Conservation (phyloP, 176 grass and related monocot genomes). For the Raddia distichophylla region DNA sequence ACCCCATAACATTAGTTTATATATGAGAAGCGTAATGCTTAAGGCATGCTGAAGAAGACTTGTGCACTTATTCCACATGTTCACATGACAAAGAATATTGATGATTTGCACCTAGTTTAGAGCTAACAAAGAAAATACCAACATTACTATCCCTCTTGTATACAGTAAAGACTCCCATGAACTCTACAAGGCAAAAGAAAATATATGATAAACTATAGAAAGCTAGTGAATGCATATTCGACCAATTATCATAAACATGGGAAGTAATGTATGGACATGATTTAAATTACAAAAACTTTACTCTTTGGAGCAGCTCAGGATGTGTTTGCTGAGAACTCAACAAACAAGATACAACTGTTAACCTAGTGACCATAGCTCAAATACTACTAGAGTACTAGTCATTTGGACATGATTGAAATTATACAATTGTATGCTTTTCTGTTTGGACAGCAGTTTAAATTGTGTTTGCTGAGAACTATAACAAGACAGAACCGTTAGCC, state of each 20-base stretch:
- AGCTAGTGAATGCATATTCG: neutral
- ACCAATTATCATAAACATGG: neutral
- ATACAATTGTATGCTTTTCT: constrained; percentile 8
- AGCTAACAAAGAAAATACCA: neutral
- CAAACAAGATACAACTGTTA: neutral
- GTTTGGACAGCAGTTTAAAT: neutral
- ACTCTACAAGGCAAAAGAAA: neutral
- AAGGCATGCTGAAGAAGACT: constrained; percentile 2
- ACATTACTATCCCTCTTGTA: neutral
- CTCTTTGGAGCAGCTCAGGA: constrained; percentile 1
- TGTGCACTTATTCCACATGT: neutral
- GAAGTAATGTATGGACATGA: neutral
- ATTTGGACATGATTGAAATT: neutral
- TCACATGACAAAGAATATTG: constrained; percentile 1
- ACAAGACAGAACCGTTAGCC: neutral
- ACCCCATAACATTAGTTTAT: neutral
- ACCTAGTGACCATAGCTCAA: constrained; percentile 2
- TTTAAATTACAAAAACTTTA: constrained; percentile 7
- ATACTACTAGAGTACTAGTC: neutral
- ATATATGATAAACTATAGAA: neutral
- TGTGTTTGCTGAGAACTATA: neutral
- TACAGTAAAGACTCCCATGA: constrained; percentile 1
- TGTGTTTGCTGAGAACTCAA: constrained; percentile 6
- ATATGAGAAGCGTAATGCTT: neutral
- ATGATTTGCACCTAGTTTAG: neutral